Evolutionary conservation across 2,329 filamentous ascomycete species (phyloP), one percentile per base, ranked within the genome.

Genomic region (Xylariales sp.): DNA sequence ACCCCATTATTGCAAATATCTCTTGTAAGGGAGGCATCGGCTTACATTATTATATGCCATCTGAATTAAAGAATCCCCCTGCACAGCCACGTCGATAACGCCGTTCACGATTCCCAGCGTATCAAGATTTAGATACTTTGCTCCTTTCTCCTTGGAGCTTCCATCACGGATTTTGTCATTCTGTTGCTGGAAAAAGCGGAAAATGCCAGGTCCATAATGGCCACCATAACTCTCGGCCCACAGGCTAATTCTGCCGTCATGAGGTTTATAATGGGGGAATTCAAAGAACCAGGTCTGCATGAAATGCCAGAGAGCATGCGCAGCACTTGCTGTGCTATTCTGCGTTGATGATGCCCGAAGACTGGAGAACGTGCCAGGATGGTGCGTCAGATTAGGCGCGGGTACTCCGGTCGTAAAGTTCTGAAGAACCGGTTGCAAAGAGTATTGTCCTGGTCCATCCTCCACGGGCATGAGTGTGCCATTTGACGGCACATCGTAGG

Each of bases 281-380:
- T 68, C 63, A 10, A 62, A 66, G 47, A 82, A 53, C 62, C 74
- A 78, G 6, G 62, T 67, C 51, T 80, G 75, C n/a, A 77, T 57
- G 45, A 81, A 79, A 49, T 81, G 74, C 78, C 78, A 82, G 4
- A 74, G 60, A 6, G 76, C 69, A 41, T 65, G 64, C n/a, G 72
- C 73, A 3, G 70, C 72, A 34, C 69, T 66, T 12, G 60, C 56
- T 7, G 69, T 71, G 2, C 66, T 71, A 40, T 71, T 70, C 11
- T 70, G 60, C 3, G 72, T 75, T 19, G 55, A 54, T 18, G 54
- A 60, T 3, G 49, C 41, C 38, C 74, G 66, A 12, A 69, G 61
- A 35, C 73, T 74, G 24, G 69, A 62, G 49, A 78, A 81, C 0
- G 79, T 83, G 19, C 79, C 79, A 13, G 62, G 52, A 3, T 58